Conservation (phyloP, 306 rosid species). For the Dalbergia cochinchinensis region DNA sequence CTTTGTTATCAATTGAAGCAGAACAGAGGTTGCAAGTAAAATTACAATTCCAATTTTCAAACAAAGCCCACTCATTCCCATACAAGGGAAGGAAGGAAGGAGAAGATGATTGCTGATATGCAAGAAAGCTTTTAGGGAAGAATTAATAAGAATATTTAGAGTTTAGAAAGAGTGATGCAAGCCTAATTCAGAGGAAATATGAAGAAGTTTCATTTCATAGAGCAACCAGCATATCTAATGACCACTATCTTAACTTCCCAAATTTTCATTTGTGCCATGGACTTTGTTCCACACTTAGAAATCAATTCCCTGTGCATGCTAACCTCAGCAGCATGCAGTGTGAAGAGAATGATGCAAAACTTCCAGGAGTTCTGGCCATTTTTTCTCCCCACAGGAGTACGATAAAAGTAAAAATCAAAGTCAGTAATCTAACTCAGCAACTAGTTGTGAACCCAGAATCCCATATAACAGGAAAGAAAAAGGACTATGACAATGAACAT, state of each 20-base stretch:
- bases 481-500: background rate
- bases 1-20: conserved; percentile 30
- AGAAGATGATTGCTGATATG: conserved; percentile 20
- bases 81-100: conserved; percentile 19
- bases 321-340: background rate
- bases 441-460: conserved; percentile 15
- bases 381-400: conserved; percentile 2
- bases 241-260: background rate
- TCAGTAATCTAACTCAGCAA: conserved; percentile 13
- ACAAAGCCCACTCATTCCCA: background rate
- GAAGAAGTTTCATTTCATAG: background rate
- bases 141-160: background rate
- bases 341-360: background rate
- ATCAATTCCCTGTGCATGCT: background rate
- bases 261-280: background rate
- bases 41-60: background rate
- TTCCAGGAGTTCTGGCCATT: background rate
- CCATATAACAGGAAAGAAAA: background rate
- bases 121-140: conserved; percentile 4
- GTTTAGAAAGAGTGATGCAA: conserved; percentile 1
- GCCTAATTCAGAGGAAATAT: background rate
- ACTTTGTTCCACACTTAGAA: too few species aligned
- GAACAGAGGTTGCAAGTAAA: background rate
- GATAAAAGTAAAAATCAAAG: conserved; percentile 6
- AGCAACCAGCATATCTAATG: background rate